Evolutionary conservation across 805 yeast genomes (phyloP), one percentile per base, ranked within the genome.

Genomic region (Candida tibetensis): DNA sequence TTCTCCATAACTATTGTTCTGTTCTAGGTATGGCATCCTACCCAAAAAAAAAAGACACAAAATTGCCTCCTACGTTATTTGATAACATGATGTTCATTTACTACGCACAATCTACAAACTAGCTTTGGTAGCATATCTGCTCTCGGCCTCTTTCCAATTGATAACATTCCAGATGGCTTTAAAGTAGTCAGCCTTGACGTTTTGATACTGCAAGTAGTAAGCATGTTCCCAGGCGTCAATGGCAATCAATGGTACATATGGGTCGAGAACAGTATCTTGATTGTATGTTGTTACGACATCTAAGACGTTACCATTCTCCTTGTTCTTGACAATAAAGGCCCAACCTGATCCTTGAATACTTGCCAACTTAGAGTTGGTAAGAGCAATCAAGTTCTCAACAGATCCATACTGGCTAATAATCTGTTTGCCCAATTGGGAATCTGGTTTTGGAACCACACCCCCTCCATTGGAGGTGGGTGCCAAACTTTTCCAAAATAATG

Each of bases 141-240:
- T 62, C 53, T 68, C 77, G 41, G 77, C 77, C 50, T 64, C 71
- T 41, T 61, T 63, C 77, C 77, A 72, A 61, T 69, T 72, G 46
- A 72, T 62, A 32, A 72, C 77, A 44, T 70, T 68, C 72, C 74
- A 72, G 46, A 72, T 67, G 36, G 74, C 72, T 52, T 71, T 71
- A 52, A 72, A 70, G 52, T 72, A 72, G 51, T 69, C 76, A 14
- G 58, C 72, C 53, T 72, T 72, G 42, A 67, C 74, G 49, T 72
- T 72, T 50, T 72, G 74, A 57, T 72, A 72, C 48, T 72, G 77
- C 52, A 72, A 69, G 58, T 72, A 72, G 56, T 72, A 72, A 40
- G 77, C 77, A 48, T 72, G 77, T 51, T 72, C 77, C 77, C 77
- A 72, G 38, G 76, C 75, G 55, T 72, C 77, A 53, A 72, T 72